A percentile compares a stretch with the other conserved stretches of the same genome.
These are phyloP conservation scores for Casuarina cunninghamiana DNA, from an alignment of 306 rosid genomes.

Conservation along the genomic window DNA sequence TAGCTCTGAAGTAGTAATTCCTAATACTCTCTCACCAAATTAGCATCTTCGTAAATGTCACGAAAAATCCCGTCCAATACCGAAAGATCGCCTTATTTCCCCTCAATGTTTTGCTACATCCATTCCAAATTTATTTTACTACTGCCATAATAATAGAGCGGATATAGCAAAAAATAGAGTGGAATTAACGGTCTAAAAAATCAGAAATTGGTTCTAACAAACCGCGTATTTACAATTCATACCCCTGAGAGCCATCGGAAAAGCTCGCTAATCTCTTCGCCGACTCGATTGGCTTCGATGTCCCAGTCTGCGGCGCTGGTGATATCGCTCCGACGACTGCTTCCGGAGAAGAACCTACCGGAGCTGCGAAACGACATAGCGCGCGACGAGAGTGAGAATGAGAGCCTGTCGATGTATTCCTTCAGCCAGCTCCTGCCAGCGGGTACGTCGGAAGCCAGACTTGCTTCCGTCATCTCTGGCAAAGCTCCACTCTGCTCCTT, in stretches of 20 bases:
- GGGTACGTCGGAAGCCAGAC: slow-evolving; percentile 55
- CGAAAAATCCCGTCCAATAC: neutral
- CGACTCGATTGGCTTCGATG: slow-evolving; percentile 57
- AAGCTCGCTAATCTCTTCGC: slow-evolving; percentile 77
- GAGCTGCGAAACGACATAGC: slow-evolving; percentile 80
- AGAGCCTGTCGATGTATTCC: slow-evolving; percentile 72
- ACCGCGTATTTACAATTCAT: slow-evolving; percentile 46
- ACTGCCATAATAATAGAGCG: neutral
- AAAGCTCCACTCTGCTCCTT: slow-evolving; percentile 41
- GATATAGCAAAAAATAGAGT: neutral
- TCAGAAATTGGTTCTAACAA: slow-evolving; percentile 8
- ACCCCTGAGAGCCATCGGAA: slow-evolving; percentile 97
- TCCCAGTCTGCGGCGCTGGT: slow-evolving; percentile 51
- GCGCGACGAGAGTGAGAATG: slow-evolving; percentile 65
- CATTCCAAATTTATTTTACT: neutral
- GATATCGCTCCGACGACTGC: slow-evolving; percentile 70
- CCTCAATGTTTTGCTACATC: slow-evolving; percentile 24
- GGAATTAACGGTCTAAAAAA: neutral
- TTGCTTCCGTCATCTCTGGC: slow-evolving; percentile 25
- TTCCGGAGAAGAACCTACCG: slow-evolving; percentile 64
- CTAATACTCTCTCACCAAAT: neutral
- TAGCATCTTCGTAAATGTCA: neutral
- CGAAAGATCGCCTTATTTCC: slow-evolving; percentile 2
- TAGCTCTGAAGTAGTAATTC: slow-evolving; percentile 10
- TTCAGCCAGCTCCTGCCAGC: slow-evolving; percentile 70